Percentiles rank a stretch among this genome's conserved stretches.
These are phyloP conservation scores for Sinapis alba DNA, from an alignment of 441 rosid species.

Conservation along the genomic window DNA sequence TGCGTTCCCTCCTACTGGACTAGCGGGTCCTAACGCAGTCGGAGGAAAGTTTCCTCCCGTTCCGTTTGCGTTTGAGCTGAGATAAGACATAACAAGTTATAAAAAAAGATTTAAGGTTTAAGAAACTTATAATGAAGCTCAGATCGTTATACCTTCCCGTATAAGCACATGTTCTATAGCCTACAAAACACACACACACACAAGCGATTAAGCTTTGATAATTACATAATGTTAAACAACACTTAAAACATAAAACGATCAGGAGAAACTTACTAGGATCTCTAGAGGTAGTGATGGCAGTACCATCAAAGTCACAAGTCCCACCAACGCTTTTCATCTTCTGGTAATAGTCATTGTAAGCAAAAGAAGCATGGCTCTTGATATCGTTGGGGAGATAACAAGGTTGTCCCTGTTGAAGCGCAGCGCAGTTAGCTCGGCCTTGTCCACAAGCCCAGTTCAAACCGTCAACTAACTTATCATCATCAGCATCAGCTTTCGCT, in stretches of 20 bases:
- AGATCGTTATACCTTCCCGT: slow-evolving; percentile 34
- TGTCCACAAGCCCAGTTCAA: slow-evolving; percentile 97
- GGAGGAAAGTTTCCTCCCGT: slow-evolving; percentile 47
- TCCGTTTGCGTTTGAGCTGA: slow-evolving; percentile 60
- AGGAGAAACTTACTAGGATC: slow-evolving; percentile 75
- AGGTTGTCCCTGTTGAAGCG: slow-evolving; percentile 66
- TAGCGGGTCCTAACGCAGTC: slow-evolving; percentile 67
- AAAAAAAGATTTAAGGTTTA: neutral
- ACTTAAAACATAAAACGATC: too few species aligned
- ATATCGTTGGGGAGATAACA: slow-evolving; percentile 67
- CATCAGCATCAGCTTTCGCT: slow-evolving; percentile 68
- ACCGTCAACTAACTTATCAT: slow-evolving; percentile 66
- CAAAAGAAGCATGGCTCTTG: slow-evolving; percentile 84
- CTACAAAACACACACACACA: slow-evolving; percentile 13
- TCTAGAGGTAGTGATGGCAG: slow-evolving; percentile 59
- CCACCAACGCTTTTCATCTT: slow-evolving; percentile 73
- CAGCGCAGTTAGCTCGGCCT: slow-evolving; percentile 78
- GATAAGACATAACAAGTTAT: neutral
- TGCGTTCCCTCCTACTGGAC: slow-evolving; percentile 55
- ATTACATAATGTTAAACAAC: too few species aligned
- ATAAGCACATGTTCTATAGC: slow-evolving; percentile 38
- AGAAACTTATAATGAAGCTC: neutral
- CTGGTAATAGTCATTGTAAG: slow-evolving; percentile 89
- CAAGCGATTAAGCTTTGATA: too few species aligned
- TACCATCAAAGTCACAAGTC: slow-evolving; percentile 88